Conservation (phyloP, 192 early-diverging fungal genomes). For the Podila clonocystis region DNA sequence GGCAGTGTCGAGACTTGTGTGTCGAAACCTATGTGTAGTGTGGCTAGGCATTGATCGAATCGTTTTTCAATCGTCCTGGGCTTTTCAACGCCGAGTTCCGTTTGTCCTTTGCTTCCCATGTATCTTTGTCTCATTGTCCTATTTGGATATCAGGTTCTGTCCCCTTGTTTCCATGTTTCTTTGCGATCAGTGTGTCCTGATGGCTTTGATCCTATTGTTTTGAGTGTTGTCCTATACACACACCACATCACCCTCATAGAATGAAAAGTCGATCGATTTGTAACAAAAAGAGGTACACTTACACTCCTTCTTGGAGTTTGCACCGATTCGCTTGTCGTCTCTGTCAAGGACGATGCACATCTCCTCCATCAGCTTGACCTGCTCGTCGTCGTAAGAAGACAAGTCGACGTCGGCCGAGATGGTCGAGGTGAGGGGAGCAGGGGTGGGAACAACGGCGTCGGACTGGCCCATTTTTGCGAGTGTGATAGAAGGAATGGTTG, state of each 20-base stretch:
- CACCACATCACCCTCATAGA: no score
- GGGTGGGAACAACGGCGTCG: slow-evolving; percentile 24
- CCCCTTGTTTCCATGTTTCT: neutral
- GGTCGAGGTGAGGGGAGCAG: slow-evolving; percentile 29
- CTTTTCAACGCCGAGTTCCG: no score
- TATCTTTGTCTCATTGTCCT: no score
- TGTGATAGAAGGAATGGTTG: neutral
- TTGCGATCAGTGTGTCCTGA: neutral
- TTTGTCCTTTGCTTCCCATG: no score
- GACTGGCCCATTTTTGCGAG: slow-evolving; percentile 29
- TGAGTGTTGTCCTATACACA: no score
- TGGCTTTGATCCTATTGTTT: neutral
- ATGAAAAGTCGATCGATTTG: neutral
- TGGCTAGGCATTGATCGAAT: no score
- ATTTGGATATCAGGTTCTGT: no score
- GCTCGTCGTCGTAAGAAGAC: slow-evolving; percentile 76
- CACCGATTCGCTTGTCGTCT: slow-evolving; percentile 86
- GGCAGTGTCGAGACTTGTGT: neutral
- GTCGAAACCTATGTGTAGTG: no score
- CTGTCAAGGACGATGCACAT: slow-evolving; percentile 96
- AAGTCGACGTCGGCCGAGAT: slow-evolving; percentile 66
- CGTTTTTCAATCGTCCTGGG: no score
- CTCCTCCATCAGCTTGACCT: slow-evolving; percentile 96
- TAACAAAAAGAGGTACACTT: slow-evolving; percentile 38
- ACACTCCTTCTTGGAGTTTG: slow-evolving; percentile 94